phyloP scores from a whole-genome alignment of 2,329 filamentous ascomycete genomes.

The Dichotomopilus funicola region DNA sequence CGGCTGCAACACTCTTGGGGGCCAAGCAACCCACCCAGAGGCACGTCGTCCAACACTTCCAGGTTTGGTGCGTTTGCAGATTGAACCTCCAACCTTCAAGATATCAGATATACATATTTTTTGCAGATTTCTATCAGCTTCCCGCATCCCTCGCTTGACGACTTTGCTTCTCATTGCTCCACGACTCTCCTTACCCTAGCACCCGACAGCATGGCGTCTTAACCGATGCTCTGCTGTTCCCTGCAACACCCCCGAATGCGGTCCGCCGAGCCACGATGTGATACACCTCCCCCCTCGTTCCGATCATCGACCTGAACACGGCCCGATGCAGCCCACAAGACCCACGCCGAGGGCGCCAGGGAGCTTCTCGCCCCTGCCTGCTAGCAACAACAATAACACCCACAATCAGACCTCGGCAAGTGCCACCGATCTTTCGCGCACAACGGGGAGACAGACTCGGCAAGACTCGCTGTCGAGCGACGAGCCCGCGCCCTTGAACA shows the following conservation, averaged over 20 bases:
- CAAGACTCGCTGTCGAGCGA: slow-evolving; percentile 43
- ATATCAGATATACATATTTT: no score
- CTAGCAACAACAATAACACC: slow-evolving; percentile 16
- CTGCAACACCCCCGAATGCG: slow-evolving; percentile 9
- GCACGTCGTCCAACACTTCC: no score
- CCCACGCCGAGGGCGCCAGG: slow-evolving; percentile 45
- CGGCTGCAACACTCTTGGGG: no score
- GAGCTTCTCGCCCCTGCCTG: slow-evolving; percentile 49
- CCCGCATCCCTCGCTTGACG: no score
- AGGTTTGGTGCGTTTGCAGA: no score
- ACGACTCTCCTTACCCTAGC: not conserved
- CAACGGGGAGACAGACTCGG: slow-evolving; percentile 31
- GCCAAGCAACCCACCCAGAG: no score
- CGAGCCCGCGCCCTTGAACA: slow-evolving; percentile 36
- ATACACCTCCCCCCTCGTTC: slow-evolving; percentile 23
- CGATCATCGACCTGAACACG: slow-evolving; percentile 10
- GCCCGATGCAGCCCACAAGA: slow-evolving; percentile 42
- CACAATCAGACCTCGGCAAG: slow-evolving; percentile 10
- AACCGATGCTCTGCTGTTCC: not conserved
- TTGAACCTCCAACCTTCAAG: no score
- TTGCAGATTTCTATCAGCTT: no score
- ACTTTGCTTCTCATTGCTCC: no score
- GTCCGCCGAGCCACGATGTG: slow-evolving; percentile 35
- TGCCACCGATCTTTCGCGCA: slow-evolving; percentile 27
- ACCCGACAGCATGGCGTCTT: not conserved